phyloP scores from a whole-genome alignment of 2,329 filamentous ascomycete genomes.

The Fusarium hainanense region DNA sequence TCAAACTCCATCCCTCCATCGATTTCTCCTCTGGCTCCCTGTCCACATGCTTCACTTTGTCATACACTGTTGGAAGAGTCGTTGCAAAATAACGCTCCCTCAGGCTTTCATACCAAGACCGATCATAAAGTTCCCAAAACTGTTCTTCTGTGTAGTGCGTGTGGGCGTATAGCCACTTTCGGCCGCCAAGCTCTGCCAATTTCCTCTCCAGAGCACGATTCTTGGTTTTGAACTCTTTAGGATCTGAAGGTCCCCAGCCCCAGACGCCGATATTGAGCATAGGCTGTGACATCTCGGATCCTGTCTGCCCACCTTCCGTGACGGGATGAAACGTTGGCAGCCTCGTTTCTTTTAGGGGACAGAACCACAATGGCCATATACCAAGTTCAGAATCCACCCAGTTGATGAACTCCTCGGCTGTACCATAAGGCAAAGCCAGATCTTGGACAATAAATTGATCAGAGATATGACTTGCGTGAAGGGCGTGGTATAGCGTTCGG shows the following conservation, averaged over 20 bases:
- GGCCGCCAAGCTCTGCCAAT: conserved; percentile 72
- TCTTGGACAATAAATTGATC: conserved; percentile 71
- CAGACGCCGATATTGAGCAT: conserved; percentile 75
- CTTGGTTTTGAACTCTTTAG: conserved; percentile 65
- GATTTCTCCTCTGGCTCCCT: conserved; percentile 34
- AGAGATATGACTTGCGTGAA: conserved; percentile 68
- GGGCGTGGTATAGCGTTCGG: conserved; percentile 69
- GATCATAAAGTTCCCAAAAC: conserved; percentile 72
- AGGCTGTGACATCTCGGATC: conserved; percentile 12
- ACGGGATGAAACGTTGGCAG: conserved; percentile 43
- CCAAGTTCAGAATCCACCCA: conserved; percentile 44
- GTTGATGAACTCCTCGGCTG: conserved; percentile 50
- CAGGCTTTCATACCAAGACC: conserved; percentile 67
- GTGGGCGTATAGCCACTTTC: conserved; percentile 86
- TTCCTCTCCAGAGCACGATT: conserved; percentile 76
- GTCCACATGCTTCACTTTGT: conserved; percentile 70
- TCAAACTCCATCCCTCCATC: background rate
- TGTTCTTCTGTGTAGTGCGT: conserved; percentile 77
- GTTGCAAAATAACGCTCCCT: conserved; percentile 69
- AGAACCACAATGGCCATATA: conserved; percentile 49
- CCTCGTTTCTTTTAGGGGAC: conserved; percentile 33
- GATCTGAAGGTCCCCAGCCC: conserved; percentile 72
- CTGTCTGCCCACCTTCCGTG: background rate
- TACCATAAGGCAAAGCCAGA: conserved; percentile 66
- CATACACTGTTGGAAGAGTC: conserved; percentile 70